Percentiles rank a stretch among this genome's conserved stretches.
These are phyloP conservation scores for Magnusiomyces suaveolens DNA, from an alignment of 1,139 yeast genomes.

Conservation along the genomic window DNA sequence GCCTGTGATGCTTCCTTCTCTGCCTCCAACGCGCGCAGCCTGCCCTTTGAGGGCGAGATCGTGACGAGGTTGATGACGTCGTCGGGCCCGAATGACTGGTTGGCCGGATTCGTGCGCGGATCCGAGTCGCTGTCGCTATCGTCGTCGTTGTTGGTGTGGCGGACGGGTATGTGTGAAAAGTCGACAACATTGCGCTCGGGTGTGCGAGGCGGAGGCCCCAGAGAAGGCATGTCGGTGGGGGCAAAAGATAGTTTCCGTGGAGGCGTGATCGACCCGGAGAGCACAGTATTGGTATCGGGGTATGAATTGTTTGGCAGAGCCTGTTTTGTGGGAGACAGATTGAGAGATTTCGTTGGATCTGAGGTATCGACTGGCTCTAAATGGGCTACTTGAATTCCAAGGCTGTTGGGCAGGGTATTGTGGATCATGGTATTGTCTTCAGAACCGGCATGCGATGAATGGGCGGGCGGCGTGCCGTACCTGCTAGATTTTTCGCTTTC, in stretches of 20 bases:
- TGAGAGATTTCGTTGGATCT: background rate
- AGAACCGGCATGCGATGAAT: background rate
- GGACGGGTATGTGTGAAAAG: background rate
- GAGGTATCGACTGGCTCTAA: background rate
- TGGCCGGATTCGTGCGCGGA: background rate
- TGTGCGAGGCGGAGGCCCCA: background rate
- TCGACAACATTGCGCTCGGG: background rate
- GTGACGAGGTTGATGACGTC: slow-evolving; percentile 5
- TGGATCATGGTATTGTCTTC: background rate
- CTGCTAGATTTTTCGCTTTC: background rate
- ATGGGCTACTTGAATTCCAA: background rate
- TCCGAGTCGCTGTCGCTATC: background rate
- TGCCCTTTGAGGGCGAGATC: slow-evolving; percentile 13
- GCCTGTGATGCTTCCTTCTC: slow-evolving; percentile 9
- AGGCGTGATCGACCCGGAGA: background rate
- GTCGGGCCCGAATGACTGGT: background rate
- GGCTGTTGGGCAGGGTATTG: background rate
- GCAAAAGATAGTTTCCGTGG: background rate
- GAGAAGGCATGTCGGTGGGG: background rate
- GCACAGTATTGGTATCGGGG: no score
- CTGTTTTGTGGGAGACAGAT: background rate
- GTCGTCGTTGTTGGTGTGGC: background rate
- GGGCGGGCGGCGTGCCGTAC: background rate
- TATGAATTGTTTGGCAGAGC: no score
- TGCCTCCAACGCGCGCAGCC: slow-evolving; percentile 13